Evolutionary conservation across 108 stramenopile genomes (phyloP), one percentile per base, ranked within the genome.

Genomic region (Cylindrotheca closterium): DNA sequence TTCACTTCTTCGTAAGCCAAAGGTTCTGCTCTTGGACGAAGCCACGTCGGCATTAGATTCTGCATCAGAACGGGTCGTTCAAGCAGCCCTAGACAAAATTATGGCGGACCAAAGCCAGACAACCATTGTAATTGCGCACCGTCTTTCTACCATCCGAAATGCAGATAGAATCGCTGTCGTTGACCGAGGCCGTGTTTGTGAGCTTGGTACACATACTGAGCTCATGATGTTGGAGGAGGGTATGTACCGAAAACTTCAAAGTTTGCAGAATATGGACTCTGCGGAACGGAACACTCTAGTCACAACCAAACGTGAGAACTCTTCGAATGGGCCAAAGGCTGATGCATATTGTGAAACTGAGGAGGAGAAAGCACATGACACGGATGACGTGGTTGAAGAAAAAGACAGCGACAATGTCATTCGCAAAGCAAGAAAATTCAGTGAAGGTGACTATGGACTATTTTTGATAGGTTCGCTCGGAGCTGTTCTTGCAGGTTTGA

Each of bases 81-180:
- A 89, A 49, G 77, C 80, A 53, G 86, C 92, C 0, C 63, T 93
- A 21, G 86, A 92, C 65, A 79, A 79, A 34, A 71, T 90, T 26
- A 71, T 84, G 66, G 70, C 58, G 26, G 54, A 65, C n/a, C 30
- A 57, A 19, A 46, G 31, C n/a, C 64, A 28, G 12, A 94, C 89
- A 12, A 73, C 71, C 1, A 76, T 94, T 47, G 60, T 89, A 18
- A 78, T 94, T 23, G 88, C 89, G 0, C 93, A 94, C 74, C 62
- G 93, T 21, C 59, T 95, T 12, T 73, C 74, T 0, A 96, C 97
- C 8, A 87, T 97, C 58, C 66, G 76, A 18, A 67, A 76, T 60
- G 91, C 90, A 1, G 83, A 95, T 70, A 78, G 70, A 19, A 96
- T 98, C 54, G 92, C 88, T 7, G 85, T 92, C 1, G 63, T 97